Evolutionary conservation across 2,329 filamentous ascomycete species (phyloP), one percentile per base, ranked within the genome.

Genomic region (Penicillium thymicola): DNA sequence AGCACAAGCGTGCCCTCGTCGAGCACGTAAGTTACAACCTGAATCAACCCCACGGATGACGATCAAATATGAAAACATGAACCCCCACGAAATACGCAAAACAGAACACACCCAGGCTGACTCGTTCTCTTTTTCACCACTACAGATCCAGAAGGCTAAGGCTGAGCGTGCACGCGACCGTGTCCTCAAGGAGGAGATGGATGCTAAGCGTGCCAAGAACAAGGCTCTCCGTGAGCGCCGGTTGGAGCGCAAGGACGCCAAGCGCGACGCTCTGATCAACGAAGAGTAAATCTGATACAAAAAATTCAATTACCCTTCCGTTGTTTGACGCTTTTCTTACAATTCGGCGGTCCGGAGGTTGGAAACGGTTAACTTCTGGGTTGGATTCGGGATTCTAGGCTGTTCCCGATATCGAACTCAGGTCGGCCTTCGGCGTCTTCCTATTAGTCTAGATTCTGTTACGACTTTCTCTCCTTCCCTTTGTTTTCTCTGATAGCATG

Each of bases 1-100:
- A 99, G 92, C 94, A 99, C 91, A 99, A 97, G 92, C 89, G 94
- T 83, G 94, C 92, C 77, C 89, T 99, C 75, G 92, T 99, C 79
- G 94, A 99, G 88, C 94, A 99, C 85, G 94, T 99, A 95, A 77
- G 94, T 74, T 54, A 55, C 56, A 57, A 60, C 55, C 30, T 54
- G 30, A 41, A 41, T 44, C 32, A 28, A 25, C 28, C 52, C 52
- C 27, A 56, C 49, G 45, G 27, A 56, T 58, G 32, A 40, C 36
- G 28, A 55, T 36, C 28, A 25, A 21, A 48, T 42, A 32, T 41
- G 37, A 45, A 47, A 13, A 16, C 28, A 45, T 46, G 30, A 46
- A 23, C 3, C 4, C 7, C 27, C 28, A 43, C 27, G 7, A 34
- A 23, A 21, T 4, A 36, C 28, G 30, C 38, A 44, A 25, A 14